phyloP scores from a whole-genome alignment of 345 rosid species.

The Citrus trifoliata region DNA sequence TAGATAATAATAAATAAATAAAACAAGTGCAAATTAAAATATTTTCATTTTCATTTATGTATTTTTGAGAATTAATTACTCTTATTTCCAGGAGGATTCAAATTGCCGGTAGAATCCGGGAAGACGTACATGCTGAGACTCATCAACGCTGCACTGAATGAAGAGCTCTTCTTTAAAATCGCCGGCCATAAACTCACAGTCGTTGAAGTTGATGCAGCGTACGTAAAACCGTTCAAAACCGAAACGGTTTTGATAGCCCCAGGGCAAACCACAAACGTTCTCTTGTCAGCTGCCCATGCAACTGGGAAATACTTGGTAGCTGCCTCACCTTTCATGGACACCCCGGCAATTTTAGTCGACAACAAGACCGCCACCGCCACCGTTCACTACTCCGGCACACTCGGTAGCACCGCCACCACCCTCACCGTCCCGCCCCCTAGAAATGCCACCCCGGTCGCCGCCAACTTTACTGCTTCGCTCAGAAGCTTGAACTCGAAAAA shows the following conservation, averaged over 20 bases:
- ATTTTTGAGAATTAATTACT: not conserved
- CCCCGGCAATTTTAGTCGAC: conserved; percentile 50
- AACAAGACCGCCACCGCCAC: conserved; percentile 71
- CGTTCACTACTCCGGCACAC: conserved; percentile 56
- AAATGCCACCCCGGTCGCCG: conserved; percentile 65
- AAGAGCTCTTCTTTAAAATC: conserved; percentile 79
- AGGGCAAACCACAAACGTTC: conserved; percentile 79
- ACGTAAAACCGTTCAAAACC: conserved; percentile 70
- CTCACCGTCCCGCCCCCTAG: conserved; percentile 43
- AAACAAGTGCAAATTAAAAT: not conserved
- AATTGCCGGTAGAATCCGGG: conserved; percentile 44
- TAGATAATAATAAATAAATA: no score
- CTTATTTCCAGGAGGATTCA: conserved; percentile 32
- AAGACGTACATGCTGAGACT: conserved; percentile 74
- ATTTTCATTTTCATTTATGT: not conserved
- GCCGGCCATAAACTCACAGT: conserved; percentile 82
- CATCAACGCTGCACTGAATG: conserved; percentile 84
- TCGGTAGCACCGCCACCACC: conserved; percentile 32
- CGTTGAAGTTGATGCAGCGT: conserved; percentile 81
- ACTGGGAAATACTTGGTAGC: conserved; percentile 59
- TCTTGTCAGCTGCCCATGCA: conserved; percentile 38
- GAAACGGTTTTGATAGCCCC: conserved; percentile 67
- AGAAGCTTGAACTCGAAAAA: conserved; percentile 62
- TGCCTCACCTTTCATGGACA: conserved; percentile 79
- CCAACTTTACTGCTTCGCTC: conserved; percentile 39